Percentiles rank a stretch among this genome's conserved stretches.
These are phyloP conservation scores for Pilobolus umbonatus DNA, from an alignment of 192 early-diverging fungal species.

Conservation along the genomic window DNA sequence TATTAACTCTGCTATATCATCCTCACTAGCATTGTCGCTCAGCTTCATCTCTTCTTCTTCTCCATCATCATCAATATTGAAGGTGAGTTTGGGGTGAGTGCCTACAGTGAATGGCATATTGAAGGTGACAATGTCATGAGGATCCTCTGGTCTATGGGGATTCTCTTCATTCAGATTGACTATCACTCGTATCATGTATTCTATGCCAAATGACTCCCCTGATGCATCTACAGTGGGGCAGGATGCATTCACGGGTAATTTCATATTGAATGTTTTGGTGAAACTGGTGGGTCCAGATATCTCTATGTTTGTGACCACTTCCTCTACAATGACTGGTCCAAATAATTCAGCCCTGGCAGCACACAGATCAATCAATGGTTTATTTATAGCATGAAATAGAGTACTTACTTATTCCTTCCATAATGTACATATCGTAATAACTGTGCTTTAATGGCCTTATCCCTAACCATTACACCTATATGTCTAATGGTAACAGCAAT, in stretches of 20 bases:
- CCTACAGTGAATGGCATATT: constrained; percentile 1
- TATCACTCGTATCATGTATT: constrained; percentile 1
- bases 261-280: neutral
- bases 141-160: neutral
- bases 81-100: neutral
- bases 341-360: neutral
- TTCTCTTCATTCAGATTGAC: constrained; percentile 12
- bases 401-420: neutral
- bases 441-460: neutral
- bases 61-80: constrained; percentile 4
- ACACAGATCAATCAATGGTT: neutral
- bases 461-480: constrained; percentile 1
- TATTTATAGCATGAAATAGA: neutral
- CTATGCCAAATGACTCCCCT: neutral
- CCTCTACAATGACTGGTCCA: neutral
- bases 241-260: neutral
- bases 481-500: constrained; percentile 8
- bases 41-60: neutral
- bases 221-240: constrained; percentile 5
- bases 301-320: neutral
- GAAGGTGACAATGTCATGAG: neutral
- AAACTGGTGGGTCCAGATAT: constrained; percentile 5
- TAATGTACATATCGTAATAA: constrained; percentile 9
- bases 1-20: neutral
- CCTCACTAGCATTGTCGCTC: no score